Evolutionary conservation across 805 yeast genomes (phyloP), one percentile per base, ranked within the genome.

Genomic region (Metschnikowia reukaufii): DNA sequence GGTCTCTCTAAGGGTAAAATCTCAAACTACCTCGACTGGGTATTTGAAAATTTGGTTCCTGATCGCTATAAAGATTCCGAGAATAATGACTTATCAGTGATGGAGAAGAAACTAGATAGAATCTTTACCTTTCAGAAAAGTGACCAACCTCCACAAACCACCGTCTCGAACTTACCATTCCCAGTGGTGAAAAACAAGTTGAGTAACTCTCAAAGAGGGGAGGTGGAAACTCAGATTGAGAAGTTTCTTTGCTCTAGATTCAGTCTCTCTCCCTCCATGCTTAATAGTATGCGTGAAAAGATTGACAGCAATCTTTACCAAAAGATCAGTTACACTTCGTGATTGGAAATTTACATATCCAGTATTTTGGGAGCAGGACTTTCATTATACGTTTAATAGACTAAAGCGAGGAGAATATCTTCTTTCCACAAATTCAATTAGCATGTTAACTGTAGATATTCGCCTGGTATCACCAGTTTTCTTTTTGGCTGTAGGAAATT

Each of bases 1-100:
- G 59, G 63, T 12, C 81, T 88, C 84, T 65, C 71, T 35, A 73
- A 74, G n/a, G 56, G 58, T 2, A 67, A 76, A 45, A 68, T 74
- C 2, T 69, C 70, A 4, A 61, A 68, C 21, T 85, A 81, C 60
- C 60, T 82, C 21, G 66, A 73, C 18, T 79, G 85, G 81, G 70
- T 78, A 42, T 64, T 70, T 42, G 68, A 68, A 8, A 61, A 60
- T 32, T 41, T 71, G 12, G 52, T 68, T 2, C 62, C 65, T 4
- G 54, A 52, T 39, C 49, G 52, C 20, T 54, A 52, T 21, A 54
- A 59, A 23, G 54, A 52, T 6, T 50, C 38, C 3, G 54, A 47
- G 7, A 43, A 48, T 13, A 60, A 55, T 8, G 35, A 19, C 10
- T 50, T 63, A 6, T 54, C 67, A 2, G 56, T 60, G 15, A 61